phyloP scores from a whole-genome alignment of 495 filamentous ascomycete genomes.

The Stereocaulon alpinum region DNA sequence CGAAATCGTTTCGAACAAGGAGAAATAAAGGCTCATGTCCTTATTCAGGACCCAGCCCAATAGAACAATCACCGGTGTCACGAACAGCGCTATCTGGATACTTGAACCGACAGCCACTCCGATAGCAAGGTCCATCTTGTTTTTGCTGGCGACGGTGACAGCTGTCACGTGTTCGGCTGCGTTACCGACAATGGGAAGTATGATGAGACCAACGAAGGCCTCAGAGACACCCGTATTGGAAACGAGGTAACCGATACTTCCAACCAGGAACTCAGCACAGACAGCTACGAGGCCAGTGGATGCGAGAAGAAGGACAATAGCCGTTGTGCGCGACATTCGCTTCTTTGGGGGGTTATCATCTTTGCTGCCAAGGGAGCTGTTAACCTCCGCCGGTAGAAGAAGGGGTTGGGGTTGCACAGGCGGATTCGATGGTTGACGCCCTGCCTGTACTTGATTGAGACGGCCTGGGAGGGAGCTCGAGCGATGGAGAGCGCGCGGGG shows the following conservation, averaged over 20 bases:
- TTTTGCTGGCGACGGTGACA: slow-evolving; percentile 78
- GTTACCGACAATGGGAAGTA: slow-evolving; percentile 84
- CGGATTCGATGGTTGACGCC: slow-evolving; percentile 31
- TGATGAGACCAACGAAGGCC: slow-evolving; percentile 80
- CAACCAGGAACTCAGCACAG: slow-evolving; percentile 82
- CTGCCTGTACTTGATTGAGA: slow-evolving; percentile 39
- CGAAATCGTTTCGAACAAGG: slow-evolving; percentile 79
- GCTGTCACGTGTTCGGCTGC: slow-evolving; percentile 89
- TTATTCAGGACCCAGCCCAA: slow-evolving; percentile 79
- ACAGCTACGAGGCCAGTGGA: slow-evolving; percentile 72
- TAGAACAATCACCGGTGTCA: slow-evolving; percentile 79
- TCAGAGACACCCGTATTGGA: slow-evolving; percentile 53
- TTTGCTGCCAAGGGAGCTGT: slow-evolving; percentile 17
- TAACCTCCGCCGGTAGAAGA: slow-evolving; percentile 34
- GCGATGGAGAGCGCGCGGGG: slow-evolving; percentile 54
- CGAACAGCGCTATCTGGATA: slow-evolving; percentile 83
- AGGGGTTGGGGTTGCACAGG: slow-evolving; percentile 31
- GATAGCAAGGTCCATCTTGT: slow-evolving; percentile 94
- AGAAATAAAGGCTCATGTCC: slow-evolving; percentile 84
- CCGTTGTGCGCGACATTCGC: slow-evolving; percentile 61
- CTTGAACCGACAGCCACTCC: slow-evolving; percentile 80
- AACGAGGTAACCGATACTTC: slow-evolving; percentile 66
- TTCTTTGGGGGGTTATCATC: slow-evolving; percentile 36
- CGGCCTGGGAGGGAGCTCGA: slow-evolving; percentile 71
- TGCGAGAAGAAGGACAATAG: slow-evolving; percentile 60